Base-by-base conservation (phyloP, 169 alveolate genomes). In the Plasmodium relictum region DNA sequence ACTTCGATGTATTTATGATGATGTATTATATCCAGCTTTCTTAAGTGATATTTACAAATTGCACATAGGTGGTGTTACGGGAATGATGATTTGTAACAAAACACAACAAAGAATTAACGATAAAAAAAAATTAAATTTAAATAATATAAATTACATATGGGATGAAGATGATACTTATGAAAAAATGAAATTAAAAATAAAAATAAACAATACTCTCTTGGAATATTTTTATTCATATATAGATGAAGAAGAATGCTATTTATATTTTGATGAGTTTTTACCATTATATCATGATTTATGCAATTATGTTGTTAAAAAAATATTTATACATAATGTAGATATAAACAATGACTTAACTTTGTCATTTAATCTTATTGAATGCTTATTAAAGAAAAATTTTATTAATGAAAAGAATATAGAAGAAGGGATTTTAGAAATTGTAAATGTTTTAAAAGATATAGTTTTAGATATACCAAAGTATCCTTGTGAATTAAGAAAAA, bases 151-250 rank as follows among this genome's bases (percentile, higher is more conserved):
- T 59, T 56, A 52, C 50, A 80, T 80, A 16, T 80, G 90, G 90
- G 90, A 80, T 80, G 90, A 80, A 65, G 90, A 80, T 80, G 90
- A 80, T 80, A 80, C 90, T n/a, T 80, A 80, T 80, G 90, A 65
- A 80, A 65, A 80, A 68, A 80, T 80, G 90, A 80, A 80, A 66
- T 66, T 80, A 12, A 80, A 80, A 68, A 80, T 80, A 20, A 80
- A 80, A 80, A 80, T 80, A 66, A 80, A 80, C 39, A 80, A 80
- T 44, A 80, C 90, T 1, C 45, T 80, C 52, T 80, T 80, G 12
- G 90, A 80, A 59, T 80, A 80, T 61, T 80, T 80, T 69, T 80
- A 80, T 54, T 80, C 83, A 18, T 80, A 80, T 72, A 80, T 80
- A 18, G 83, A 68, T 68, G 90, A 80, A 59, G 83, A 80, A 45